Base-by-base conservation (phyloP, 1,139 yeast genomes). In the Hyphopichia wangnamkhiaoensis region DNA sequence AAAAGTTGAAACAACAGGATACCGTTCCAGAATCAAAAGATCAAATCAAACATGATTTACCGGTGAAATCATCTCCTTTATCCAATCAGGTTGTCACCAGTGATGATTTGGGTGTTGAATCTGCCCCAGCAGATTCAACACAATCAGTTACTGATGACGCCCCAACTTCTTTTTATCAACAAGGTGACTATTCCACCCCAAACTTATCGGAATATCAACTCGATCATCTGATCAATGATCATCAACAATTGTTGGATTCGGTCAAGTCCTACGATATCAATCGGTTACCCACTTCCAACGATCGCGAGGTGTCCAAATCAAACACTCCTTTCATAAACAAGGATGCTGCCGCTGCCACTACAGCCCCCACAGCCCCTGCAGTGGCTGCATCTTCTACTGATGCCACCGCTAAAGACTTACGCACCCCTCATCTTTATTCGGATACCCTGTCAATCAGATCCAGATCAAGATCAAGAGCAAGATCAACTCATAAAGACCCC, bases 151-250 rank as follows among this genome's bases (percentile, higher is more conserved):
- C 7, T 21, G 24, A 21, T 21, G 24, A 21, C 10, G 28, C 7
- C 7, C n/a, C 28, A 5, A 9, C 4, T 33, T 14, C 23, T 10
- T 17, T 24, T n/a, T 25, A 33, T 17, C n/a, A 25, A 17, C 35
- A 24, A 16, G 33, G 31, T 7, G 63, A 55, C 38, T 71, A 67
- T 49, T 68, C 75, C 10, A 69, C 73, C n/a, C 78, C 78, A 13
- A 71, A 73, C 48, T 59, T 73, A 37, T 70, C 76, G 0, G 76
- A 73, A 47, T 73, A 65, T 49, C 78, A 73, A 53, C 57, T 73
- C 46, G 71, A 65, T 17, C 55, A 73, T 46, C 66, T 68, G 37
- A 71, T 73, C 48, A 57, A 54, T 26, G 63, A 61, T 43, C 76
- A 71, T 45, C 49, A 56, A 23, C 69, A 65, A 39, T 61, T 73